Evolutionary conservation across 2,329 filamentous ascomycete genomes (phyloP).

Genomic region (Fusarium austroafricanum): DNA sequence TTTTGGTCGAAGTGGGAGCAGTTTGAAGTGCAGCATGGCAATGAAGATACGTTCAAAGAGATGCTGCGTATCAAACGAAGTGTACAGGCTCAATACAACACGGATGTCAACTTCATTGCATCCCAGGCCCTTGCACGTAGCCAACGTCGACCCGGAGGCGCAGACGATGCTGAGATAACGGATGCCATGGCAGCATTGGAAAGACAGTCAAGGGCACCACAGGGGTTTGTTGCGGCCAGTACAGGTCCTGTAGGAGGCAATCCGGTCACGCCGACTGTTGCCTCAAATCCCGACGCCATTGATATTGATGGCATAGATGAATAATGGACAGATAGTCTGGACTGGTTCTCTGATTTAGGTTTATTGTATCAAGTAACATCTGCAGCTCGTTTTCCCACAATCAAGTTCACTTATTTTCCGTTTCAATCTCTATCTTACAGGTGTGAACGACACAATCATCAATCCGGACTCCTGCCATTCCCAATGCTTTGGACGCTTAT

Average conservation of each 20-base stretch:
- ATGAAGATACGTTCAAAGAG: conserved; percentile 99
- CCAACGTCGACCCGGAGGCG: conserved; percentile 69
- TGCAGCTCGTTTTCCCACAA: conserved; percentile 30
- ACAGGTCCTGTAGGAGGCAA: conserved; percentile 72
- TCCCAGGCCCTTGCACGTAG: conserved; percentile 90
- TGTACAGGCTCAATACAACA: conserved; percentile 98
- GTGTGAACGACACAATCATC: background rate
- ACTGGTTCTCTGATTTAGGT: conserved; percentile 20
- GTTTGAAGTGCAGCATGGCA: conserved; percentile 97
- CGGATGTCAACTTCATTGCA: conserved; percentile 98
- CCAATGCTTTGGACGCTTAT: conserved; percentile 26
- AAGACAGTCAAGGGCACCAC: conserved; percentile 85
- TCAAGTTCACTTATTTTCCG: conserved; percentile 25
- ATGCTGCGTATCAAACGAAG: conserved; percentile 98
- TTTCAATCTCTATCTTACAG: conserved; percentile 26
- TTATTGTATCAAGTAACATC: conserved; percentile 35
- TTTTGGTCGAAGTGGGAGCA: conserved; percentile 99
- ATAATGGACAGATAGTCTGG: conserved; percentile 46
- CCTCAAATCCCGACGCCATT: conserved; percentile 86
- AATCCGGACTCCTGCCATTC: background rate
- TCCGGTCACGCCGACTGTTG: conserved; percentile 55
- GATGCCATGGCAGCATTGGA: conserved; percentile 94
- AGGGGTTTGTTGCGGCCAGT: conserved; percentile 91
- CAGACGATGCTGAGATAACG: conserved; percentile 62
- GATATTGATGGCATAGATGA: conserved; percentile 80